Evolutionary conservation across 208 protist species (phyloP).

Genomic region (Trichomonas gallinae): DNA sequence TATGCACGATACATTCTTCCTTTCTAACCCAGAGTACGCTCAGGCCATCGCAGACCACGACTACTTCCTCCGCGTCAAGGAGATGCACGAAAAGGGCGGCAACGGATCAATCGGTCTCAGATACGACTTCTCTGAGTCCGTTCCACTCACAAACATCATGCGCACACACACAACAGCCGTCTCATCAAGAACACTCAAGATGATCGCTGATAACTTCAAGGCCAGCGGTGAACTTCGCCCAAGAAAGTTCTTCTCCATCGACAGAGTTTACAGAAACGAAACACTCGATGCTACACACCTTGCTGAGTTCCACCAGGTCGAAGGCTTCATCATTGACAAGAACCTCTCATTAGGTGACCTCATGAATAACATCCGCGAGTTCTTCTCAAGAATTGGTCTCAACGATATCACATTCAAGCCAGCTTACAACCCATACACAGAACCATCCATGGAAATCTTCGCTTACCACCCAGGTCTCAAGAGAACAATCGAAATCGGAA

Average conservation of each 20-base stretch:
- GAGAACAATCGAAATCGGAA: conserved; percentile 76
- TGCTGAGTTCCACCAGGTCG: conserved; percentile 99
- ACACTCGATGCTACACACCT: conserved; percentile 98
- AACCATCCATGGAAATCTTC: conserved; percentile 99
- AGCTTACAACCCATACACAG: conserved; percentile 99
- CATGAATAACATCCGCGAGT: conserved; percentile 87
- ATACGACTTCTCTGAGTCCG: conserved; percentile 52
- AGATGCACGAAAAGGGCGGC: conserved; percentile 72
- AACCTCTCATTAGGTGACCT: conserved; percentile 89
- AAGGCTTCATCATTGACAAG: conserved; percentile 90
- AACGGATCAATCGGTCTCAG: conserved; percentile 47
- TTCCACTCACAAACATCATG: conserved; percentile 83
- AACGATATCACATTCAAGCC: conserved; percentile 83
- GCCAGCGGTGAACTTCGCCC: conserved; percentile 73
- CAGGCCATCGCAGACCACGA: background rate
- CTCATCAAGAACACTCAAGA: conserved; percentile 80
- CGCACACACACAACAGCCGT: conserved; percentile 99
- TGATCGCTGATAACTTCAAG: conserved; percentile 61
- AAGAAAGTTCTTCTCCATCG: conserved; percentile 96
- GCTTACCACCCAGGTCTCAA: conserved; percentile 71
- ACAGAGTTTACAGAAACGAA: conserved; percentile 99
- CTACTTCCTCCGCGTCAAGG: conserved; percentile 67
- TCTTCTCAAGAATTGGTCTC: conserved; percentile 67
- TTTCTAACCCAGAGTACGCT: conserved; percentile 41
- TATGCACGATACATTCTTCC: conserved; percentile 99